Evolutionary conservation across 73 alveolate species (phyloP).

Genomic region (Breviolum minutum): DNA sequence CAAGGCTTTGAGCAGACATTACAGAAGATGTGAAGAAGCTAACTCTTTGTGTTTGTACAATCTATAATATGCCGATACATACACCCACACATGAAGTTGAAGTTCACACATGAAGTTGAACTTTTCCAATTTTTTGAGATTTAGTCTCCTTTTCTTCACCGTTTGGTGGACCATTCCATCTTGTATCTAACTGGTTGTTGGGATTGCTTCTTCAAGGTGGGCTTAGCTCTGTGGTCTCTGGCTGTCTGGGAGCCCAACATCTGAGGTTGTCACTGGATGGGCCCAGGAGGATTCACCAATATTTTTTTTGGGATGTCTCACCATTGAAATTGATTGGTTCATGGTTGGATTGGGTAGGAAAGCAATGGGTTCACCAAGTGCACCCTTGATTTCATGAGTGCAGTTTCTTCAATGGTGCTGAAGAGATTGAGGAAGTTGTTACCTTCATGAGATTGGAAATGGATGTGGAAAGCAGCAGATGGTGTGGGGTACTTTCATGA

Average conservation of each 20-base stretch:
- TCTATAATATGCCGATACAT: background rate
- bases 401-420: background rate
- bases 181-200: background rate
- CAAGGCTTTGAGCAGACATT: constrained; percentile 20
- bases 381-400: background rate
- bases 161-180: too few species aligned
- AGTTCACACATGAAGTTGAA: too few species aligned
- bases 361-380: background rate
- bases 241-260: background rate
- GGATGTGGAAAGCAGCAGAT: too few species aligned
- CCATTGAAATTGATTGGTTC: background rate
- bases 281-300: too few species aligned
- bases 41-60: background rate
- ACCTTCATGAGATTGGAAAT: background rate
- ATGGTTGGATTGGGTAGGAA: too few species aligned
- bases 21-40: background rate
- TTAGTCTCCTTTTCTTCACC: background rate
- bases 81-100: background rate
- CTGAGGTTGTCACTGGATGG: background rate
- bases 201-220: background rate
- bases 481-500: too few species aligned
- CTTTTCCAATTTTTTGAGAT: background rate
- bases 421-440: background rate
- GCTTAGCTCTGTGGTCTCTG: constrained; percentile 65
- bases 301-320: background rate